phyloP scores from a whole-genome alignment of 1,139 yeast genomes.

The Pichia sp. region DNA sequence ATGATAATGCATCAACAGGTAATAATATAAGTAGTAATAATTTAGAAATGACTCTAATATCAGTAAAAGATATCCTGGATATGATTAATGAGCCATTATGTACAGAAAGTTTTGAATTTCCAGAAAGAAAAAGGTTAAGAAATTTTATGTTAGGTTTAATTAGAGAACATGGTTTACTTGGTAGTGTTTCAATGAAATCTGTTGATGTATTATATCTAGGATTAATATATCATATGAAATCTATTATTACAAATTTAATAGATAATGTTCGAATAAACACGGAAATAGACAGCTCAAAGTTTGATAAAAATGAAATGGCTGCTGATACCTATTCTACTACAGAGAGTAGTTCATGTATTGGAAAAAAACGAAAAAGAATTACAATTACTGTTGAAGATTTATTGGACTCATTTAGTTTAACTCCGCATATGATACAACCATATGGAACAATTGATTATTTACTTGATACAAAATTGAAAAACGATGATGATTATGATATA shows the following conservation, averaged over 20 bases:
- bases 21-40: slow-evolving; percentile 2
- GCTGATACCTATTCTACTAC: neutral
- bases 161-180: slow-evolving; percentile 87
- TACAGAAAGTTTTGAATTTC: slow-evolving; percentile 72
- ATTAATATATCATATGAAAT: slow-evolving; percentile 70
- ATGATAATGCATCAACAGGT: neutral
- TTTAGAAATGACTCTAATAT: slow-evolving; percentile 53
- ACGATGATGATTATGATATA: slow-evolving; percentile 38
- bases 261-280: slow-evolving; percentile 53
- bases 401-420: slow-evolving; percentile 53
- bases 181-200: slow-evolving; percentile 65
- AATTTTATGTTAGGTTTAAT: slow-evolving; percentile 75
- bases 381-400: slow-evolving; percentile 61
- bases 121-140: slow-evolving; percentile 67
- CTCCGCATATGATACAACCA: slow-evolving; percentile 65
- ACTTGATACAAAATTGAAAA: slow-evolving; percentile 37
- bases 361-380: slow-evolving; percentile 22
- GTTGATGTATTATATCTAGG: slow-evolving; percentile 76
- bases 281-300: neutral
- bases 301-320: too few species aligned
- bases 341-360: neutral
- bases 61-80: slow-evolving; percentile 91
- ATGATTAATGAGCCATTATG: slow-evolving; percentile 84
- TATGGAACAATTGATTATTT: slow-evolving; percentile 43
- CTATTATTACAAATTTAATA: slow-evolving; percentile 66